Evolutionary conservation across 1,284 basidiomycete species (phyloP).

Genomic region (Ganoderma sinense): DNA sequence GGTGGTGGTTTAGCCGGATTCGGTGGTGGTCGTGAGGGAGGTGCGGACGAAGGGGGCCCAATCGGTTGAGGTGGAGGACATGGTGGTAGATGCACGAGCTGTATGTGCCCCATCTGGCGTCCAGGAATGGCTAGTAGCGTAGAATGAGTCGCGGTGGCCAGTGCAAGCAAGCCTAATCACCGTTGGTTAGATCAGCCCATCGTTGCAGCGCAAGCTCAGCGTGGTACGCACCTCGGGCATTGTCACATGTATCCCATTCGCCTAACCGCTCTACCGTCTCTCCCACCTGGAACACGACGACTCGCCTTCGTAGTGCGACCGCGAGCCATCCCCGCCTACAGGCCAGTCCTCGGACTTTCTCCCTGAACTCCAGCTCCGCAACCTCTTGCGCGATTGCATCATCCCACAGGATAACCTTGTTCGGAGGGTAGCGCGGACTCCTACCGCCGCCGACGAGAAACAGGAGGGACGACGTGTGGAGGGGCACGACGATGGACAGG

Average conservation of each 20-base stretch:
- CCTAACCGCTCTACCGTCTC: constrained; percentile 66
- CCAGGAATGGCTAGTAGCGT: constrained; percentile 90
- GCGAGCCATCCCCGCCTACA: constrained; percentile 86
- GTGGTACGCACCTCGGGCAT: constrained; percentile 74
- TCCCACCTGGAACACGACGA: constrained; percentile 82
- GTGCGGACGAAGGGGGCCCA: constrained; percentile 54
- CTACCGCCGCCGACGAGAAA: constrained; percentile 91
- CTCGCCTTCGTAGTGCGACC: constrained; percentile 82
- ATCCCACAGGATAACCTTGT: constrained; percentile 94
- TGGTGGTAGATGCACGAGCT: constrained; percentile 86
- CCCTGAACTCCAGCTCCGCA: constrained; percentile 92
- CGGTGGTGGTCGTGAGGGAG: constrained; percentile 59
- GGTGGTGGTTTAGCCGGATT: constrained; percentile 68
- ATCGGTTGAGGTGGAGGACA: constrained; percentile 64
- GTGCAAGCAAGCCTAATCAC: constrained; percentile 77
- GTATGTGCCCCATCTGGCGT: constrained; percentile 90
- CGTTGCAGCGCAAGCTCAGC: neutral
- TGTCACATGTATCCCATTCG: constrained; percentile 92
- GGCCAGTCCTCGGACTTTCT: constrained; percentile 83
- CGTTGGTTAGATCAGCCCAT: neutral
- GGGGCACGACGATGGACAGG: constrained; percentile 77
- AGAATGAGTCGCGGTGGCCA: constrained; percentile 80
- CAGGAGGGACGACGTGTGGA: constrained; percentile 86
- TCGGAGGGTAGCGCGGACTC: constrained; percentile 92
- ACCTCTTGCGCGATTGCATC: constrained; percentile 79